These are phyloP conservation scores for Melanogaster broomeanus DNA, from an alignment of 768 basidiomycete genomes.

Conservation along the genomic window DNA sequence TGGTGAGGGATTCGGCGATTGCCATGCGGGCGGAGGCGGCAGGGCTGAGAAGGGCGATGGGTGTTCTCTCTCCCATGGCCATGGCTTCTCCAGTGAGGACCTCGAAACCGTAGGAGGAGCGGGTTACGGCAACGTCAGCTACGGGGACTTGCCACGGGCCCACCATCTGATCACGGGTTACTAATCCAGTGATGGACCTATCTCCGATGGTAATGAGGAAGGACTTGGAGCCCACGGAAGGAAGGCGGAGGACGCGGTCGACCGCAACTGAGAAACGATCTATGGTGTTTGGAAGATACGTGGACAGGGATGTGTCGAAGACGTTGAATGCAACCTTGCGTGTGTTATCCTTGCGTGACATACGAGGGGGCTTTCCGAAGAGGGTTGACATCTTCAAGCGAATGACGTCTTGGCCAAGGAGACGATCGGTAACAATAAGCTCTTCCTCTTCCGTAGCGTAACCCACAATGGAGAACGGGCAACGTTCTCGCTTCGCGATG, in stretches of 20 bases:
- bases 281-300: constrained; percentile 56
- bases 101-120: constrained; percentile 92
- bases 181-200: constrained; percentile 89
- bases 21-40: constrained; percentile 96
- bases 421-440: constrained; percentile 85
- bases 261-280: constrained; percentile 65
- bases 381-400: constrained; percentile 91
- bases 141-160: constrained; percentile 99
- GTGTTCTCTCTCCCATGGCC: constrained; percentile 98
- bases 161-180: constrained; percentile 97
- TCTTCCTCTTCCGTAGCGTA: constrained; percentile 79
- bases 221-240: constrained; percentile 92
- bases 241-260: constrained; percentile 83
- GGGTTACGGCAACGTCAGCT: constrained; percentile 95
- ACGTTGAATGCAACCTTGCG: constrained; percentile 38
- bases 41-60: constrained; percentile 82
- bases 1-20: constrained; percentile 90
- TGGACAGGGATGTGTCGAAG: constrained; percentile 74
- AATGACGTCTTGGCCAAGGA: constrained; percentile 79
- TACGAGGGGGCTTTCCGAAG: constrained; percentile 94
- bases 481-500: constrained; percentile 86
- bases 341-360: constrained; percentile 72
- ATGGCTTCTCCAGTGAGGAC: constrained; percentile 88
- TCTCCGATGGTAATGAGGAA: constrained; percentile 99
- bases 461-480: constrained; percentile 92